These are phyloP conservation scores for Polytrichum commune DNA, from an alignment of 225 moss, liverwort and hornwort genomes.

Conservation along the genomic window DNA sequence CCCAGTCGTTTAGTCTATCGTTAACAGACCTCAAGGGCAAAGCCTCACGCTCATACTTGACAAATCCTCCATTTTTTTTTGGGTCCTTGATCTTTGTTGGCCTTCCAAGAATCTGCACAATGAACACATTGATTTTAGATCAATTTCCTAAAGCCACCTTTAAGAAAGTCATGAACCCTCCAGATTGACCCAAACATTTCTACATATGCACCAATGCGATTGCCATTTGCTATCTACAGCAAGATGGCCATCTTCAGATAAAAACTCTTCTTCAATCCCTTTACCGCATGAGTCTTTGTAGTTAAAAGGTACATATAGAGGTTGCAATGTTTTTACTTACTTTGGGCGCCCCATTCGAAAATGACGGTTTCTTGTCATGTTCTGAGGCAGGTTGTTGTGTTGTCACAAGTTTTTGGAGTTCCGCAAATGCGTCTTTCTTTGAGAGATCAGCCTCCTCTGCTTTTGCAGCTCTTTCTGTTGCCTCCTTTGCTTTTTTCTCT, in stretches of 20 bases:
- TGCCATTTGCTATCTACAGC: too few species aligned
- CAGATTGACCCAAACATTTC: too few species aligned
- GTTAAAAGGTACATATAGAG: too few species aligned
- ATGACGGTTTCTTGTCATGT: conserved; percentile 9
- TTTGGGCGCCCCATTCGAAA: conserved; percentile 38
- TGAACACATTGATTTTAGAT: too few species aligned
- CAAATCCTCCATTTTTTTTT: conserved; percentile 70
- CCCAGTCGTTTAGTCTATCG: conserved; percentile 66
- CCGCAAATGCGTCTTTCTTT: conserved; percentile 59
- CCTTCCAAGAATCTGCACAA: conserved; percentile 33
- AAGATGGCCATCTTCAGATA: too few species aligned
- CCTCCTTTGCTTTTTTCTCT: conserved; percentile 55
- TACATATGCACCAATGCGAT: too few species aligned
- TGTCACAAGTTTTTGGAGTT: conserved; percentile 62
- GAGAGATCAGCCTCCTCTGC: conserved; percentile 51
- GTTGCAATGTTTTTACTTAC: conserved; percentile 5
- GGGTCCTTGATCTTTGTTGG: conserved; percentile 60
- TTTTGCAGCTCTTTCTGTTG: conserved; percentile 30
- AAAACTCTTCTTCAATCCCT: too few species aligned
- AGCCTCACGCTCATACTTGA: conserved; percentile 74
- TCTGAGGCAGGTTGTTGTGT: conserved; percentile 7
- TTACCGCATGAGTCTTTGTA: too few species aligned
- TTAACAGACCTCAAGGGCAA: conserved; percentile 46
- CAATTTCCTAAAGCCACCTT: too few species aligned
- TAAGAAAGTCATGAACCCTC: too few species aligned